Base-by-base conservation (phyloP, 2,329 filamentous ascomycete genomes). In the Graphilbum ipis-grandicollis region DNA sequence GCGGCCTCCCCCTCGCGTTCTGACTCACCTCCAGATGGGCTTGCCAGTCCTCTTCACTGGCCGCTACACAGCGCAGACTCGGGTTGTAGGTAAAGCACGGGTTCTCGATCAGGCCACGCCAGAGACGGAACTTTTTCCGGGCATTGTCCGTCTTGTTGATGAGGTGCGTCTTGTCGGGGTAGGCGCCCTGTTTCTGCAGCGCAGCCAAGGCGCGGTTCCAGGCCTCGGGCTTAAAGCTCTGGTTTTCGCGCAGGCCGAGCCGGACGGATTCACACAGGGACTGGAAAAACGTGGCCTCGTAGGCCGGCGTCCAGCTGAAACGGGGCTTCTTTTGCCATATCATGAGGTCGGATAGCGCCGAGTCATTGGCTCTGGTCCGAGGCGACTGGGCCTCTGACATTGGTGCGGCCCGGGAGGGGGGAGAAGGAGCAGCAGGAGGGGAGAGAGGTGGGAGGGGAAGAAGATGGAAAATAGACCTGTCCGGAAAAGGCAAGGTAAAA, bases 111-210 rank as follows among this genome's bases (percentile, higher is more conserved):
- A 74, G 51, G 18, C 68, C 67, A 15, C 69, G 56, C 69, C 69
- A 74, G 36, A 73, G 55, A n/a, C 69, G 65, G 42, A 73, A 74
- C 47, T 69, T 67, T 52, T 74, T 74, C 35, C 69, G 62, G 41
- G 69, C 69, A 51, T 74, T 74, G 53, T 74, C 69, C 44, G 66
- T 70, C 55, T 74, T 74, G 56, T 74, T 74, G 52, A 74, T 71
- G 26, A 74, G 62, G 38, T 74, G 69, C 46, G 61, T 65, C 54
- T 73, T 73, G 42, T 68, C 63, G n/a, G 68, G 67, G 43, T 61
- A 70, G 33, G 68, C 67, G 47, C 58, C 58, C 46, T 73, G 69
- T 22, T 68, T 64, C 52, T 66, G 62, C 38, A 74, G 53, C 23
- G 66, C 67, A 33, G 59, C 55, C 38, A 63, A 61, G 33, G 69